Conservation (phyloP, 768 basidiomycete species). For the Serendipita sp. region DNA sequence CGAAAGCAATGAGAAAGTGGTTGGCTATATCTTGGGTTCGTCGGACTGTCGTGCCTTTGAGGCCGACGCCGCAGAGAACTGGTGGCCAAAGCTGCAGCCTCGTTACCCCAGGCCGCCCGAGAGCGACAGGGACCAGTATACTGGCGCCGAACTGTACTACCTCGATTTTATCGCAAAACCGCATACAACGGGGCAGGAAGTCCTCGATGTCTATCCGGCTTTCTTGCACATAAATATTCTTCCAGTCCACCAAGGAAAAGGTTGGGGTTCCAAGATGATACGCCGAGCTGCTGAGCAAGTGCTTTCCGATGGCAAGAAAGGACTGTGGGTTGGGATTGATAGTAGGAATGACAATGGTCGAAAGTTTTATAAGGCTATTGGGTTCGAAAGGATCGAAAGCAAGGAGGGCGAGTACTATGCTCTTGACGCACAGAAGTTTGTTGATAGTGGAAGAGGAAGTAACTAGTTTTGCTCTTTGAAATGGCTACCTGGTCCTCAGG, state of each 20-base stretch:
- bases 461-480: too few species aligned
- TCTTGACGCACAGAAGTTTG: neutral
- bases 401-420: conserved; percentile 7
- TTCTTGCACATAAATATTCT: conserved; percentile 27
- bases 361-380: conserved; percentile 44
- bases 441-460: neutral
- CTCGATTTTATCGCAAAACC: conserved; percentile 22
- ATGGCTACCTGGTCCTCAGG: too few species aligned
- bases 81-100: conserved; percentile 48
- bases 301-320: conserved; percentile 26
- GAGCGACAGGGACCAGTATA: neutral
- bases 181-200: conserved; percentile 31
- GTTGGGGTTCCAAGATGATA: conserved; percentile 2
- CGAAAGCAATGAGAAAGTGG: conserved; percentile 25
- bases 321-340: conserved; percentile 56
- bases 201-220: conserved; percentile 48
- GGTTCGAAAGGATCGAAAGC: conserved; percentile 37
- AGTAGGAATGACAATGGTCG: conserved; percentile 42
- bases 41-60: conserved; percentile 53
- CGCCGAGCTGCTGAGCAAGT: conserved; percentile 16
- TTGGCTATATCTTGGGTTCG: conserved; percentile 59
- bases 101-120: conserved; percentile 31
- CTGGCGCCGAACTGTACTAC: conserved; percentile 15
- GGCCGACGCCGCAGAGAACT: conserved; percentile 32
- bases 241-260: neutral